These are phyloP conservation scores for Furcasterigmium furcatum DNA, from an alignment of 2,329 filamentous ascomycete genomes.

Conservation along the genomic window DNA sequence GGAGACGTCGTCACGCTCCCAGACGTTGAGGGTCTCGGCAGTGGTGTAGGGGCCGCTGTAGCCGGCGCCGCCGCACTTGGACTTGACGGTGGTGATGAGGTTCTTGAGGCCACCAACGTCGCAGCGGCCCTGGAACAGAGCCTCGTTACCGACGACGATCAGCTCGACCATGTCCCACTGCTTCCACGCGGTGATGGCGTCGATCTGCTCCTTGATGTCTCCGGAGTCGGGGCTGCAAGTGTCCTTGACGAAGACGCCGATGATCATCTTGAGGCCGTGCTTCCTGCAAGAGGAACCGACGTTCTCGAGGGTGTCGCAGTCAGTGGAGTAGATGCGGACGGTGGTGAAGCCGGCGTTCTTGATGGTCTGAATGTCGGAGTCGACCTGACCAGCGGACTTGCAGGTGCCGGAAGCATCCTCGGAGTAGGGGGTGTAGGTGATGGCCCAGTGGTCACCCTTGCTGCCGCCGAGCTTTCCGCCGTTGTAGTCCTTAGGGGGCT, in stretches of 20 bases:
- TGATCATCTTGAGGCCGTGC: conserved; percentile 73
- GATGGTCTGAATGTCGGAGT: conserved; percentile 59
- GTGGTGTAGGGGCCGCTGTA: conserved; percentile 79
- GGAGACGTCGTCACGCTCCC: conserved; percentile 60
- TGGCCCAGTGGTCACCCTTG: conserved; percentile 60
- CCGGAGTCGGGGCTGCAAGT: conserved; percentile 54
- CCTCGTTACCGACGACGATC: conserved; percentile 88
- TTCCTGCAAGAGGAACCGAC: conserved; percentile 67
- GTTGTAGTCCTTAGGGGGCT: conserved; percentile 19
- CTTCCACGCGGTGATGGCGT: conserved; percentile 67
- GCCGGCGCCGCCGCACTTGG: conserved; percentile 57
- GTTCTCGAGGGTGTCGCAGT: conserved; percentile 78
- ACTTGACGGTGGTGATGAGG: conserved; percentile 68
- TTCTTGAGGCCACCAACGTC: conserved; percentile 59
- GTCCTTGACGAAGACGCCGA: conserved; percentile 81
- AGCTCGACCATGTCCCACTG: conserved; percentile 72
- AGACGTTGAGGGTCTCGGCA: conserved; percentile 79
- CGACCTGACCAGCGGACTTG: conserved; percentile 59
- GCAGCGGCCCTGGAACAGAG: conserved; percentile 72
- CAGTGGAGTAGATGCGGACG: conserved; percentile 85
- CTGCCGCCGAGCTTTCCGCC: conserved; percentile 31
- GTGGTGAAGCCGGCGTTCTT: conserved; percentile 63
- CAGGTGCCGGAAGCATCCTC: conserved; percentile 51
- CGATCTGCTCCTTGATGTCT: conserved; percentile 70
- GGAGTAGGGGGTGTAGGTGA: conserved; percentile 78